phyloP scores from a whole-genome alignment of 257 asterid genomes.

The Cruciata laevipes region DNA sequence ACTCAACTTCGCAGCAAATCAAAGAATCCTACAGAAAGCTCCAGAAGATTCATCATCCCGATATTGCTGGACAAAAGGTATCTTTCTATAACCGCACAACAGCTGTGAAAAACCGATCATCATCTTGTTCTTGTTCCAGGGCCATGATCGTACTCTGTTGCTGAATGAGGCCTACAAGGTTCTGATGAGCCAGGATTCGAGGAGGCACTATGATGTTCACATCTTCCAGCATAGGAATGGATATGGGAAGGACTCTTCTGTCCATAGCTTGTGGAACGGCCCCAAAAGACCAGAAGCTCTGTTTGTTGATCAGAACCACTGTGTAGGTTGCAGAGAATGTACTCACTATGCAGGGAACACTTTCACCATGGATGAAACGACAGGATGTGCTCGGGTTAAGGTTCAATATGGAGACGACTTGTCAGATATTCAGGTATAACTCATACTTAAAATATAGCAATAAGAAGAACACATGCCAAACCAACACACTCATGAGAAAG shows the following conservation, averaged over 20 bases:
- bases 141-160: slow-evolving; percentile 41
- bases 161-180: slow-evolving; percentile 50
- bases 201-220: slow-evolving; percentile 38
- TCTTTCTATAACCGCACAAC: neutral
- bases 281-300: slow-evolving; percentile 46
- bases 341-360: slow-evolving; percentile 50
- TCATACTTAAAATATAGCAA: neutral
- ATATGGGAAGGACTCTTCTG: slow-evolving; percentile 5
- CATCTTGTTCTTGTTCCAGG: slow-evolving; percentile 27
- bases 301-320: slow-evolving; percentile 51
- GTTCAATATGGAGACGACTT: slow-evolving; percentile 51
- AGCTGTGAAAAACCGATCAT: neutral
- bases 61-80: slow-evolving; percentile 57
- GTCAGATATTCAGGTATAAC: slow-evolving; percentile 29
- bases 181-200: slow-evolving; percentile 31
- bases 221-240: slow-evolving; percentile 23
- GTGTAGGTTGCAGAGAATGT: slow-evolving; percentile 63
- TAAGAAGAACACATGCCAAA: neutral
- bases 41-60: slow-evolving; percentile 58
- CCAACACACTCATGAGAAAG: neutral
- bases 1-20: slow-evolving; percentile 41
- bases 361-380: slow-evolving; percentile 50
- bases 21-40: slow-evolving; percentile 47
- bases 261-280: slow-evolving; percentile 44
- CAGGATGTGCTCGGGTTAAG: slow-evolving; percentile 49